Percentiles rank a stretch among this genome's conserved stretches.
phyloP scores from a whole-genome alignment of 2,329 filamentous ascomycete species.

The Hypoxylon sp. region DNA sequence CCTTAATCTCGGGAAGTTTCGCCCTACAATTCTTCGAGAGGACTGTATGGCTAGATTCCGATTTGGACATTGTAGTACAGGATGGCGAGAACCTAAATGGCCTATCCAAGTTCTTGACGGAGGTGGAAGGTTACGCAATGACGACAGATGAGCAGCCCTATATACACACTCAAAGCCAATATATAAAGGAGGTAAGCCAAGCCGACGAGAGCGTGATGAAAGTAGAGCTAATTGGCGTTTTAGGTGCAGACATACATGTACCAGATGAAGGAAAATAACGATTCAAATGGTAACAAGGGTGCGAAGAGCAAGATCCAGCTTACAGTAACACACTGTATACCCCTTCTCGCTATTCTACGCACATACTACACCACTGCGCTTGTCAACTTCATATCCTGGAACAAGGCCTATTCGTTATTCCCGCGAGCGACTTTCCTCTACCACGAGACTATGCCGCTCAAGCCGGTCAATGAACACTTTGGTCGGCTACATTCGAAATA shows the following conservation, averaged over 20 bases:
- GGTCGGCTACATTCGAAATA: slow-evolving; percentile 1
- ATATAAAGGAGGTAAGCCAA: slow-evolving; percentile 3
- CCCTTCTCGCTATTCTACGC: background rate
- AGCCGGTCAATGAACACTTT: slow-evolving; percentile 1
- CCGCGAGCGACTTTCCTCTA: slow-evolving; percentile 10
- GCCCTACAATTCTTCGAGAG: slow-evolving; percentile 8
- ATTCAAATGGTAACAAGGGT: background rate
- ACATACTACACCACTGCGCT: background rate
- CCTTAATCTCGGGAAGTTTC: slow-evolving; percentile 8
- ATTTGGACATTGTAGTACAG: slow-evolving; percentile 6
- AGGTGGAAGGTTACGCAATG: slow-evolving; percentile 9
- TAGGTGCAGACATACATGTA: slow-evolving; percentile 8
- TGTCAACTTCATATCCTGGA: slow-evolving; percentile 15
- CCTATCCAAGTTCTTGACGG: background rate
- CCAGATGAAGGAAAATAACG: background rate
- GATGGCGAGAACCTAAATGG: slow-evolving; percentile 2
- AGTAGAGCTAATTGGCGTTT: background rate
- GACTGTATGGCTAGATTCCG: background rate
- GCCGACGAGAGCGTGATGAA: background rate
- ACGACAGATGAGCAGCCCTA: background rate
- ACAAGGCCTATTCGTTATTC: slow-evolving; percentile 14
- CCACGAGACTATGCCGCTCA: slow-evolving; percentile 10
- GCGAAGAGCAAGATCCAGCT: background rate
- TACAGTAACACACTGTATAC: background rate
- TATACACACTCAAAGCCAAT: background rate